These are phyloP conservation scores for Microascus cirrosus DNA, from an alignment of 2,329 filamentous ascomycete genomes.

Conservation along the genomic window DNA sequence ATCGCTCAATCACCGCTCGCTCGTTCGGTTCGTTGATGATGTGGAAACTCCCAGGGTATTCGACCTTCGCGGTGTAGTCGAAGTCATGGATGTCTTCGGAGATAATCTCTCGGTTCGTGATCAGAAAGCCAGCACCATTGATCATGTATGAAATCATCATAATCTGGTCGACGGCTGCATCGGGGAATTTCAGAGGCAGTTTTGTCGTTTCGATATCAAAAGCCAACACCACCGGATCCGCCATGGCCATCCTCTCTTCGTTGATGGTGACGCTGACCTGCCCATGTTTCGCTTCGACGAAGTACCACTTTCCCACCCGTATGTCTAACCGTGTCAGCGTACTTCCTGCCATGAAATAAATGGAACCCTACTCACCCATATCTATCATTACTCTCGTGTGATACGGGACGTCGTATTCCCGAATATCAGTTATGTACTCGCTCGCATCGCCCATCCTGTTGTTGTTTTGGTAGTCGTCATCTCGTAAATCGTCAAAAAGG, in stretches of 20 bases:
- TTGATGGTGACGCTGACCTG: slow-evolving; percentile 73
- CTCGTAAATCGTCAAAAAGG: slow-evolving; percentile 82
- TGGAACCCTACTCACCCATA: slow-evolving; percentile 43
- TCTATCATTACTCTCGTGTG: slow-evolving; percentile 98
- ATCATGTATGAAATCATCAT: slow-evolving; percentile 99
- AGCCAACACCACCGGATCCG: slow-evolving; percentile 96
- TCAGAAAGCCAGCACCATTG: slow-evolving; percentile 92
- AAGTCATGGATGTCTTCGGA: slow-evolving; percentile 97
- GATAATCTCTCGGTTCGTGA: slow-evolving; percentile 95
- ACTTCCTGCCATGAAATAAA: background rate
- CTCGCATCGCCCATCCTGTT: slow-evolving; percentile 73
- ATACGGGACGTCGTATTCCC: slow-evolving; percentile 98
- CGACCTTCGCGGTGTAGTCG: slow-evolving; percentile 94
- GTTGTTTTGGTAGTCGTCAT: slow-evolving; percentile 69
- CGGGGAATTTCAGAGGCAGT: slow-evolving; percentile 89
- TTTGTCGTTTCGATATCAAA: slow-evolving; percentile 99
- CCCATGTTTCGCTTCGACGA: slow-evolving; percentile 87
- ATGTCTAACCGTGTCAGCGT: slow-evolving; percentile 52
- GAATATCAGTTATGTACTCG: slow-evolving; percentile 96
- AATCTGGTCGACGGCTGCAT: slow-evolving; percentile 86
- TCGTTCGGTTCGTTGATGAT: slow-evolving; percentile 98
- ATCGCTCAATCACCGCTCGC: slow-evolving; percentile 75
- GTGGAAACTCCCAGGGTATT: slow-evolving; percentile 91
- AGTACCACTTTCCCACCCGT: slow-evolving; percentile 94
- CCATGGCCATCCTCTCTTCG: slow-evolving; percentile 77